Conservation (phyloP, 192 early-diverging fungal genomes). For the Coemansia sp. region DNA sequence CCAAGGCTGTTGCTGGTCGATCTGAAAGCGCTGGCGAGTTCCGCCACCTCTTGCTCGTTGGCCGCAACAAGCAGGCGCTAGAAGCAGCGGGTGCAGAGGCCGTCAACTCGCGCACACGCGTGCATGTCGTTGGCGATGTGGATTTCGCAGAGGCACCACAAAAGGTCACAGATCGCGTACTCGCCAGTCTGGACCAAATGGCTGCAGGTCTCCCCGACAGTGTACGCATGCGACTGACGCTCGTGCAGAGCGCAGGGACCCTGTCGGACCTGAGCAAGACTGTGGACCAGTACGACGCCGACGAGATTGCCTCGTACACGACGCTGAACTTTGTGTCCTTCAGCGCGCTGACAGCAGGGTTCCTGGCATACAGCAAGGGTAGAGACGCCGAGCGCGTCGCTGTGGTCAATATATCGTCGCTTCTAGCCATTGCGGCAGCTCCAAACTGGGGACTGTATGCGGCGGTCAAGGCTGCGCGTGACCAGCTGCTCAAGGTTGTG, state of each 20-base stretch:
- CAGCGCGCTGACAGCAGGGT: conserved; percentile 46
- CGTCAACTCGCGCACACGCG: conserved; percentile 13
- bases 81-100: conserved; percentile 23
- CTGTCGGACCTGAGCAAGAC: conserved; percentile 66
- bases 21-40: conserved; percentile 24
- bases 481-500: conserved; percentile 68
- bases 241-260: conserved; percentile 81
- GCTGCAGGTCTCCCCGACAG: background rate
- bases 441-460: conserved; percentile 83
- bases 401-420: conserved; percentile 79
- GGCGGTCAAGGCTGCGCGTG: conserved; percentile 78
- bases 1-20: conserved; percentile 36
- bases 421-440: conserved; percentile 71
- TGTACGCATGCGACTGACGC: conserved; percentile 27
- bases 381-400: conserved; percentile 22
- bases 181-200: conserved; percentile 12
- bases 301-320: conserved; percentile 55
- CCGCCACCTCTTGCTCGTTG: conserved; percentile 59
- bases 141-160: conserved; percentile 15
- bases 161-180: background rate
- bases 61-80: conserved; percentile 51
- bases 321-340: conserved; percentile 64
- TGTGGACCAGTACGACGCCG: conserved; percentile 53
- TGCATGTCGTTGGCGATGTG: conserved; percentile 19
- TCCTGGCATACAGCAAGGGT: conserved; percentile 21